These are phyloP conservation scores for Protomyces macrosporus DNA, from an alignment of 1,139 yeast genomes.

Conservation along the genomic window DNA sequence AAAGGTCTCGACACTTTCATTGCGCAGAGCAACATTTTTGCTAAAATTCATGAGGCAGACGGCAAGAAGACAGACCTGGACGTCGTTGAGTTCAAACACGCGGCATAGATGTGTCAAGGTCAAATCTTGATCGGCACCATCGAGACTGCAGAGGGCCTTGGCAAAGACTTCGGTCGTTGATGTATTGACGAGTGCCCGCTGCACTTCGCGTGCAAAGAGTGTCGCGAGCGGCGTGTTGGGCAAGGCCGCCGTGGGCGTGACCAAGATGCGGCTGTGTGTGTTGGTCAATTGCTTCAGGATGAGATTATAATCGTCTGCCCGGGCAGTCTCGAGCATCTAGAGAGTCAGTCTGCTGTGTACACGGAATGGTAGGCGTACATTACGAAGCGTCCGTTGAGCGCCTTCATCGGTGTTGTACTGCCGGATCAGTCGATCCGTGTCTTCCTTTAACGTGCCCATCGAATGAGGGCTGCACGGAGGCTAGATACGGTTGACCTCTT, in stretches of 20 bases:
- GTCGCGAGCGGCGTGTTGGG: background rate
- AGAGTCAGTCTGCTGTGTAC: background rate
- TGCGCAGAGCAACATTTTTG: background rate
- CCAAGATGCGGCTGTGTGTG: background rate
- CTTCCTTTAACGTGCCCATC: background rate
- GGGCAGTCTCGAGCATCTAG: background rate
- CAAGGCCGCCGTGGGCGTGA: background rate
- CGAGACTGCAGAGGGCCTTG: background rate
- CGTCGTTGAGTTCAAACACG: background rate
- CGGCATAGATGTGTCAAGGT: background rate
- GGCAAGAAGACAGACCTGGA: slow-evolving; percentile 4
- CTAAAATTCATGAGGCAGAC: background rate
- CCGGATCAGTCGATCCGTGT: background rate
- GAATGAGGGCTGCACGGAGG: background rate
- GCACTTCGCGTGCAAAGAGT: background rate
- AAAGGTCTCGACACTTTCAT: background rate
- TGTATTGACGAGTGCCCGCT: background rate
- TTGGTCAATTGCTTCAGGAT: background rate
- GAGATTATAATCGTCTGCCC: background rate
- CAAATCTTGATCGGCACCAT: background rate
- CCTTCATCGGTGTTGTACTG: background rate
- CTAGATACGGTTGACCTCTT: too few relatives aligned
- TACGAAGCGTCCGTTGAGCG: background rate
- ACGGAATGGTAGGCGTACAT: background rate
- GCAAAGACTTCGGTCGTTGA: background rate